Conservation (phyloP, 2,329 filamentous ascomycete genomes). For the Xylaria sp. region DNA sequence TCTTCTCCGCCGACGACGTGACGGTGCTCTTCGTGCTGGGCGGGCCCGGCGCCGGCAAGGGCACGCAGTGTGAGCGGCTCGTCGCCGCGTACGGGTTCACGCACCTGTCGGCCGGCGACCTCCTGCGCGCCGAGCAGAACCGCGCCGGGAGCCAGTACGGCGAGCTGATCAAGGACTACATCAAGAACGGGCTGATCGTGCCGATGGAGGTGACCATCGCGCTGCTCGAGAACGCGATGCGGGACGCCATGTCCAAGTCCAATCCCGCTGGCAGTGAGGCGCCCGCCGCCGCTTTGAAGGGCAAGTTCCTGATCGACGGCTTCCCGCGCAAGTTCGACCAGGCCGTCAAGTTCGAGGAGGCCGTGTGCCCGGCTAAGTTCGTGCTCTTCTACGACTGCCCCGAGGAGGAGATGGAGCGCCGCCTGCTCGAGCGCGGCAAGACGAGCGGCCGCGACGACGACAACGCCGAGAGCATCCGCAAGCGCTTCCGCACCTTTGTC, state of each 20-base stretch:
- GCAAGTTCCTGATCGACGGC: constrained; percentile 78
- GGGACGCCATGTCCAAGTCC: constrained; percentile 58
- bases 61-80: constrained; percentile 90
- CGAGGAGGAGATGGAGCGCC: constrained; percentile 83
- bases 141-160: constrained; percentile 87
- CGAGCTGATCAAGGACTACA: constrained; percentile 89
- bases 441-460: constrained; percentile 91
- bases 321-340: constrained; percentile 99
- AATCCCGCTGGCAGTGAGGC: constrained; percentile 8
- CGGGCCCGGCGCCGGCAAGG: constrained; percentile 93
- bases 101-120: constrained; percentile 90
- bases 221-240: constrained; percentile 93
- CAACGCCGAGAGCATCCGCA: constrained; percentile 93
- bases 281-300: constrained; percentile 35
- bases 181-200: constrained; percentile 93
- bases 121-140: constrained; percentile 91
- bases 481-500: constrained; percentile 91
- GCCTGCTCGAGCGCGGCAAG: constrained; percentile 87
- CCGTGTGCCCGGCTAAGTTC: constrained; percentile 81
- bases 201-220: constrained; percentile 99
- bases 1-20: constrained; percentile 76
- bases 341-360: constrained; percentile 89
- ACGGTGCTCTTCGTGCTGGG: constrained; percentile 97
- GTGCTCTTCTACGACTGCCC: constrained; percentile 95
- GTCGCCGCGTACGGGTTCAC: constrained; percentile 88